Conservation (phyloP, 2,329 filamentous ascomycete species). For the Cucurbitaria berberidis region DNA sequence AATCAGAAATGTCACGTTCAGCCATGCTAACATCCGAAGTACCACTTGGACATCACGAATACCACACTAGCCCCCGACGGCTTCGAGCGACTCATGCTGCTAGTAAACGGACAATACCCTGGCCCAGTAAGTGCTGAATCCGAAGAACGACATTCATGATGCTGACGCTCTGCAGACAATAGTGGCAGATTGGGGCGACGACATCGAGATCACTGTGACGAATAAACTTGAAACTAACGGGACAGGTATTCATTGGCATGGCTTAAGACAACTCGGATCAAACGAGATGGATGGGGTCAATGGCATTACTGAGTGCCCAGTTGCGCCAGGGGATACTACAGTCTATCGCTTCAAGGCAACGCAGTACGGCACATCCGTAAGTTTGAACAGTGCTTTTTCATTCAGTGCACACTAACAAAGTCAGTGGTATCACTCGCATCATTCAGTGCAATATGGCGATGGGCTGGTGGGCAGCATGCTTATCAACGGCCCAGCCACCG, state of each 20-base stretch:
- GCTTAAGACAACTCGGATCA: slow-evolving; percentile 52
- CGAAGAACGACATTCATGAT: background rate
- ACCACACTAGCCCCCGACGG: slow-evolving; percentile 56
- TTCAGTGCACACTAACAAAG: slow-evolving; percentile 37
- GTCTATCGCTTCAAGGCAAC: slow-evolving; percentile 45
- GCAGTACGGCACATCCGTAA: slow-evolving; percentile 44
- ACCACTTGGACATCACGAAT: slow-evolving; percentile 53
- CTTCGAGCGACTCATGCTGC: slow-evolving; percentile 46
- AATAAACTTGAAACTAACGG: slow-evolving; percentile 52
- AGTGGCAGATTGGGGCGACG: slow-evolving; percentile 51
- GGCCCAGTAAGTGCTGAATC: slow-evolving; percentile 51
- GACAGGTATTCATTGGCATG: slow-evolving; percentile 61
- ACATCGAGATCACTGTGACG: slow-evolving; percentile 47
- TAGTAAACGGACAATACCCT: slow-evolving; percentile 56
- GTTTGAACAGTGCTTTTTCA: background rate
- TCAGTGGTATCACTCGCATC: slow-evolving; percentile 56
- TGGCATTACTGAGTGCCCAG: slow-evolving; percentile 69
- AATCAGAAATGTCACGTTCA: background rate
- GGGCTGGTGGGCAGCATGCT: slow-evolving; percentile 51
- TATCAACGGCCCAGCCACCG: slow-evolving; percentile 51
- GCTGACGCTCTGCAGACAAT: slow-evolving; percentile 47
- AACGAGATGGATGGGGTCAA: slow-evolving; percentile 55
- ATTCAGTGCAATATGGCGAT: slow-evolving; percentile 51
- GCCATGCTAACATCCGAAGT: slow-evolving; percentile 37
- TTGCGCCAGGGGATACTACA: slow-evolving; percentile 61